A percentile compares a stretch with the other conserved stretches of the same genome.
phyloP scores from a whole-genome alignment of 2,329 filamentous ascomycete species.

The Alternaria sp. region DNA sequence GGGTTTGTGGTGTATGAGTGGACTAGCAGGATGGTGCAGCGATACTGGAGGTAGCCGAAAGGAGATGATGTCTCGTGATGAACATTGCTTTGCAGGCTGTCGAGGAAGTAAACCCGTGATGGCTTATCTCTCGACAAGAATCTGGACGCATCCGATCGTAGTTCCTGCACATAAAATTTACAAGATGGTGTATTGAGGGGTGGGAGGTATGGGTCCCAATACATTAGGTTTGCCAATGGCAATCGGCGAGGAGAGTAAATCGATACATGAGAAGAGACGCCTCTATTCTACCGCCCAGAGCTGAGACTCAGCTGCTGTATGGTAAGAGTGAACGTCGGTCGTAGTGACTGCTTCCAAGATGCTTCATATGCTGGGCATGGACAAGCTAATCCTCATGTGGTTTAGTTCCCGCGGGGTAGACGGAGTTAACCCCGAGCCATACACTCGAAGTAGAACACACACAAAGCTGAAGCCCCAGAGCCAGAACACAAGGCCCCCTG shows the following conservation, averaged over 20 bases:
- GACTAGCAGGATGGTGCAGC: neutral
- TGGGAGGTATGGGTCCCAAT: conserved; percentile 11
- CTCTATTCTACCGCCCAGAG: too few relatives aligned
- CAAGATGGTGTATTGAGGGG: conserved; percentile 12
- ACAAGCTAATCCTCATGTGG: neutral
- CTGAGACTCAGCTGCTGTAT: neutral
- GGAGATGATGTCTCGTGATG: neutral
- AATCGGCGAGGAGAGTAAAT: neutral
- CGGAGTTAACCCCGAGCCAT: neutral
- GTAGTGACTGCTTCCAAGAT: neutral
- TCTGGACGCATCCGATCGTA: conserved; percentile 1
- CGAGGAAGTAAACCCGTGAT: conserved; percentile 11
- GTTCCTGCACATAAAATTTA: conserved; percentile 14
- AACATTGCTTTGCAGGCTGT: conserved; percentile 9
- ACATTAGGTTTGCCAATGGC: neutral
- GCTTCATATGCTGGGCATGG: neutral
- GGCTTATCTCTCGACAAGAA: conserved; percentile 16
- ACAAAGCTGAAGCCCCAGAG: neutral
- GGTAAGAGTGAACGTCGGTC: neutral
- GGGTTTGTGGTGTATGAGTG: neutral
- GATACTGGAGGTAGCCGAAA: conserved; percentile 1
- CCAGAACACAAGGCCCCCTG: neutral
- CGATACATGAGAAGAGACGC: neutral
- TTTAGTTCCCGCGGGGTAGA: conserved; percentile 2
- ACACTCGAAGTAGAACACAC: neutral